Percentiles rank a stretch among this genome's conserved stretches.
Conservation (phyloP, 352 stramenopile species). For the Phytophthora vignae region DNA sequence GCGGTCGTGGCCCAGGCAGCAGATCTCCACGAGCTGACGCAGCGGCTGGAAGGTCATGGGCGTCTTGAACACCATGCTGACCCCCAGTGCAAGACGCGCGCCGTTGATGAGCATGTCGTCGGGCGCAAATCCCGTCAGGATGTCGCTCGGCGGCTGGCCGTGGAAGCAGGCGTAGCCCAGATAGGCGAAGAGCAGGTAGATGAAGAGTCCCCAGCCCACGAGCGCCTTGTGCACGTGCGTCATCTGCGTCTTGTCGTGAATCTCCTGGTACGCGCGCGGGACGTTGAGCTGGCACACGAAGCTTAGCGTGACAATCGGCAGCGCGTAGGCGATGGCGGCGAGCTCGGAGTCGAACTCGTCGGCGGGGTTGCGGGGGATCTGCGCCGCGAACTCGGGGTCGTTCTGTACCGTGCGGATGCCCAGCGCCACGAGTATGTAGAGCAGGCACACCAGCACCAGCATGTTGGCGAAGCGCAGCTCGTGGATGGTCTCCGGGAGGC, state of each 20-base stretch:
- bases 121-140: slow-evolving; percentile 75
- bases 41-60: slow-evolving; percentile 89
- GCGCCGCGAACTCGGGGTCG: slow-evolving; percentile 49
- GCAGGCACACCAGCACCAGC: slow-evolving; percentile 76
- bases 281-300: slow-evolving; percentile 88
- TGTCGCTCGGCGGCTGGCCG: slow-evolving; percentile 84
- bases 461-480: slow-evolving; percentile 85
- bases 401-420: slow-evolving; percentile 52
- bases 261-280: slow-evolving; percentile 79
- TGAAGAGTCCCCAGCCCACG: slow-evolving; percentile 54
- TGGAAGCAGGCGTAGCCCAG: slow-evolving; percentile 85
- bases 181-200: slow-evolving; percentile 74
- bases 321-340: slow-evolving; percentile 69
- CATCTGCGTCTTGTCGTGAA: slow-evolving; percentile 77
- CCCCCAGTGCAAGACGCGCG: slow-evolving; percentile 71
- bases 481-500: slow-evolving; percentile 85
- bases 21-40: slow-evolving; percentile 78
- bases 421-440: slow-evolving; percentile 84
- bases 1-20: slow-evolving; percentile 73
- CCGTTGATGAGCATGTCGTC: slow-evolving; percentile 84
- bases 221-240: slow-evolving; percentile 73
- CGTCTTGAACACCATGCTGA: slow-evolving; percentile 85
- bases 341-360: slow-evolving; percentile 71
- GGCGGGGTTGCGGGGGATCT: slow-evolving; percentile 48
- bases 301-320: slow-evolving; percentile 84